These are phyloP conservation scores for Stereocaulon alpinum DNA, from an alignment of 495 filamentous ascomycete species.

Conservation along the genomic window DNA sequence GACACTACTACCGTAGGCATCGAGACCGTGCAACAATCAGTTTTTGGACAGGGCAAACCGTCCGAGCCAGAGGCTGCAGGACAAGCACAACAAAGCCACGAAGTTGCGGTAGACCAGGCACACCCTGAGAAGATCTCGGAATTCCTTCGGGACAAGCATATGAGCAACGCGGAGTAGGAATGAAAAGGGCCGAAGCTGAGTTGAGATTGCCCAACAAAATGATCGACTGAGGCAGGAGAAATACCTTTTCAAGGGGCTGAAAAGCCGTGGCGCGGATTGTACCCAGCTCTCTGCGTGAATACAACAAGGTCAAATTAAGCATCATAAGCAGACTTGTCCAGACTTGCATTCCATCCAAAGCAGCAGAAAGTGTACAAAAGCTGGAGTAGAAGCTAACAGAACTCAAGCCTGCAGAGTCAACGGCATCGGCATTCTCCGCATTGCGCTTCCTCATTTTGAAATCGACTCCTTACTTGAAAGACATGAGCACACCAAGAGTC, in stretches of 20 bases:
- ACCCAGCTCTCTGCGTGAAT: too few species aligned
- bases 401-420: too few species aligned
- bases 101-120: conserved; percentile 11
- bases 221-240: too few species aligned
- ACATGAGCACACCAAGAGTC: background rate
- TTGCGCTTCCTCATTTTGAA: too few species aligned
- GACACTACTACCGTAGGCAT: background rate
- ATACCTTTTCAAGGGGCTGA: too few species aligned
- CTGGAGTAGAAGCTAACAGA: too few species aligned
- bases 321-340: too few species aligned
- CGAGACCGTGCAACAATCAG: conserved; percentile 5
- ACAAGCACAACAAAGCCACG: conserved; percentile 2
- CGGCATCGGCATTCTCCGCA: too few species aligned
- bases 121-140: conserved; percentile 11
- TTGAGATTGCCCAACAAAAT: background rate
- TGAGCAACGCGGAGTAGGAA: background rate
- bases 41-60: conserved; percentile 6
- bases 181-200: background rate
- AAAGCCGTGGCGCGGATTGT: too few species aligned
- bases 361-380: too few species aligned
- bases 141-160: conserved; percentile 12
- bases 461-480: background rate
- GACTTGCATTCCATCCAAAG: too few species aligned
- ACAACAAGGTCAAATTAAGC: too few species aligned
- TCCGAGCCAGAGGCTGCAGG: background rate